phyloP scores from a whole-genome alignment of 441 rosid genomes.

The Manihot esculenta region DNA sequence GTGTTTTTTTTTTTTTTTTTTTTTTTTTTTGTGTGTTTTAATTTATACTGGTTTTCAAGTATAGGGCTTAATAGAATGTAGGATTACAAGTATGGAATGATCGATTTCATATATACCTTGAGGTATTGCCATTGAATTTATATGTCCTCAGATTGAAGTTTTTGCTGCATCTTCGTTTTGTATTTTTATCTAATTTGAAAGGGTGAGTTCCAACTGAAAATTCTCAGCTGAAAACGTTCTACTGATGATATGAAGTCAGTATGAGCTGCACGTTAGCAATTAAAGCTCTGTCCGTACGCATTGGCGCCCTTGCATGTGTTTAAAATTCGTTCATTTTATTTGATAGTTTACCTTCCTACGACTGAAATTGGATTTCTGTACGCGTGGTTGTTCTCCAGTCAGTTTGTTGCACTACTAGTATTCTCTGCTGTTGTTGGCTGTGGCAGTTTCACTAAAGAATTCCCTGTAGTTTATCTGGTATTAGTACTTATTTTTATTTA shows the following conservation, averaged over 20 bases:
- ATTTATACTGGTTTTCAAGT: background rate
- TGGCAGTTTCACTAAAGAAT: background rate
- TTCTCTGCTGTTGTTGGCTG: background rate
- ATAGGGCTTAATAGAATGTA: background rate
- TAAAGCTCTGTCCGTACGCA: background rate
- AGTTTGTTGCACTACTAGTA: too few relatives aligned
- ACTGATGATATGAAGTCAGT: background rate
- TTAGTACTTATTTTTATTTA: too few relatives aligned
- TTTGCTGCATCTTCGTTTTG: background rate
- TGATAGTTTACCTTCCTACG: background rate
- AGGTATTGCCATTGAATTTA: background rate
- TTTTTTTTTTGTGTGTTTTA: too few relatives aligned
- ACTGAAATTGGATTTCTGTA: background rate
- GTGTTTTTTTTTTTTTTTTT: background rate
- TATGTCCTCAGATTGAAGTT: background rate
- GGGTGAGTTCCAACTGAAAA: background rate
- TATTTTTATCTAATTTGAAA: background rate
- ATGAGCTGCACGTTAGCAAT: background rate
- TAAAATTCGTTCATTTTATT: background rate
- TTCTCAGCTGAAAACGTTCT: background rate
- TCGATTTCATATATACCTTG: background rate
- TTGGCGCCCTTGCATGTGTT: background rate
- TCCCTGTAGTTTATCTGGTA: too few relatives aligned
- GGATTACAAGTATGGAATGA: background rate
- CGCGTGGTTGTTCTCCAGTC: background rate